These are phyloP conservation scores for Pseudogymnoascus sp. DNA, from an alignment of 2,329 filamentous ascomycete genomes.

Conservation along the genomic window DNA sequence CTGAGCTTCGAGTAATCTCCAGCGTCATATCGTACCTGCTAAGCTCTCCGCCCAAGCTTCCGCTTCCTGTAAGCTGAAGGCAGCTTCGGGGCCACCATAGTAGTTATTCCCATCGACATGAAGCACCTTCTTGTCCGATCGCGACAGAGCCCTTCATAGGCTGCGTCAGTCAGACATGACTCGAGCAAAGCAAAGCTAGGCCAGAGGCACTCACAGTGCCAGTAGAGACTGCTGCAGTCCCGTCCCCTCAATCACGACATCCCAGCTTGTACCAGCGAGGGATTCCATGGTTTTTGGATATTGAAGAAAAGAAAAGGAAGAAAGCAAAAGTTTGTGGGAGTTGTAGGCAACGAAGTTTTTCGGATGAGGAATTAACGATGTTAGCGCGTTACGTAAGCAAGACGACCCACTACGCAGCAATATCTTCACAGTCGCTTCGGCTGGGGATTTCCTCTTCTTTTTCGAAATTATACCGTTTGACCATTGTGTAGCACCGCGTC, in stretches of 20 bases:
- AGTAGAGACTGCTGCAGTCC: slow-evolving; percentile 72
- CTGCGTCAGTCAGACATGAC: slow-evolving; percentile 66
- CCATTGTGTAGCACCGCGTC: slow-evolving; percentile 30
- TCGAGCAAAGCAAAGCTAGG: slow-evolving; percentile 19
- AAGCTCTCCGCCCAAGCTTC: slow-evolving; percentile 60
- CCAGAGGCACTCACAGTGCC: slow-evolving; percentile 52
- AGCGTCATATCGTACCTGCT: slow-evolving; percentile 24
- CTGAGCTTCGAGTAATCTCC: background rate
- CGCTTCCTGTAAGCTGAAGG: slow-evolving; percentile 74
- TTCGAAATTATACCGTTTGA: slow-evolving; percentile 32
- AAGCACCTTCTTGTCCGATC: slow-evolving; percentile 83
- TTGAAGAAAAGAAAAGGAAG: slow-evolving; percentile 13
- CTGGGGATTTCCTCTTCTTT: slow-evolving; percentile 23
- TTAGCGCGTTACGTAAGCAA: slow-evolving; percentile 11
- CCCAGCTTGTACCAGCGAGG: slow-evolving; percentile 66
- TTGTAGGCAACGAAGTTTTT: slow-evolving; percentile 8
- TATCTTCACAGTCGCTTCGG: slow-evolving; percentile 14
- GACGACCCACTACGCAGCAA: slow-evolving; percentile 14
- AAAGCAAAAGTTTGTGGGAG: slow-evolving; percentile 17
- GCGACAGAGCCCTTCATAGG: slow-evolving; percentile 73
- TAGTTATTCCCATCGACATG: slow-evolving; percentile 83
- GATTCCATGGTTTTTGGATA: slow-evolving; percentile 54
- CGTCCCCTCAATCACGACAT: slow-evolving; percentile 72
- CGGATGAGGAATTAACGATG: slow-evolving; percentile 4
- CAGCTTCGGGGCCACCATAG: slow-evolving; percentile 81